Percentiles rank a stretch among this genome's conserved stretches.
These are phyloP conservation scores for Beauveria caledonica DNA, from an alignment of 2,329 filamentous ascomycete species.

Conservation along the genomic window DNA sequence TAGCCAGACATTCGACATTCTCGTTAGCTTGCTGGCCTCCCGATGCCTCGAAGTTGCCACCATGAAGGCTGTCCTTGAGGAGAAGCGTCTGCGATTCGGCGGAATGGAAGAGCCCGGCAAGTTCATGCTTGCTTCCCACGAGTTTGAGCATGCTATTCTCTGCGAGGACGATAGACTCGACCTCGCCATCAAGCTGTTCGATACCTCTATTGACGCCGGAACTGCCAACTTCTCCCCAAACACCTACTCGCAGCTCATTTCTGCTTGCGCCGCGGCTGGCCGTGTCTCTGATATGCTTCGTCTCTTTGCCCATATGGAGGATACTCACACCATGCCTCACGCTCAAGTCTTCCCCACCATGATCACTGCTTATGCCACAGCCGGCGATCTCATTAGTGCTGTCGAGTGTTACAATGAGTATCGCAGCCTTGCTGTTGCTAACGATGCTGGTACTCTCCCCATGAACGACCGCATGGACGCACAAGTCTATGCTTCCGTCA, in stretches of 20 bases:
- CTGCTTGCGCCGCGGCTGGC: constrained; percentile 75
- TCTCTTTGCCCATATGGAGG: constrained; percentile 87
- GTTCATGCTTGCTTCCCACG: constrained; percentile 83
- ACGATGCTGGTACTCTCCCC: constrained; percentile 64
- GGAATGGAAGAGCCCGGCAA: constrained; percentile 75
- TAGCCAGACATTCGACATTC: constrained; percentile 76
- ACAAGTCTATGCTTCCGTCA: constrained; percentile 81
- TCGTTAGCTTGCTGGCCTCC: constrained; percentile 74
- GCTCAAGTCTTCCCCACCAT: constrained; percentile 82
- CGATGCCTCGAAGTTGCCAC: constrained; percentile 71
- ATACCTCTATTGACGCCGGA: constrained; percentile 59
- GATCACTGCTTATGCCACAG: constrained; percentile 85
- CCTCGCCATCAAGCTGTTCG: constrained; percentile 78
- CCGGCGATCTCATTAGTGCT: constrained; percentile 75
- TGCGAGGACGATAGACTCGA: constrained; percentile 80
- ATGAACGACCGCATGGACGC: constrained; percentile 68
- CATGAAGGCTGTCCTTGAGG: constrained; percentile 65
- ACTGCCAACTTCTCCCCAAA: constrained; percentile 64
- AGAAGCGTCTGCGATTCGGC: constrained; percentile 76
- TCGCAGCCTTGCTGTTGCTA: constrained; percentile 74
- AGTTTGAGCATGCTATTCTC: constrained; percentile 79
- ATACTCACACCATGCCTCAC: constrained; percentile 62
- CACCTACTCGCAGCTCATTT: constrained; percentile 78
- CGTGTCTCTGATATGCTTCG: constrained; percentile 82
- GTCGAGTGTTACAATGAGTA: constrained; percentile 96